Evolutionary conservation across 108 stramenopile species (phyloP).

Genomic region (Stephanodiscus minutulus): DNA sequence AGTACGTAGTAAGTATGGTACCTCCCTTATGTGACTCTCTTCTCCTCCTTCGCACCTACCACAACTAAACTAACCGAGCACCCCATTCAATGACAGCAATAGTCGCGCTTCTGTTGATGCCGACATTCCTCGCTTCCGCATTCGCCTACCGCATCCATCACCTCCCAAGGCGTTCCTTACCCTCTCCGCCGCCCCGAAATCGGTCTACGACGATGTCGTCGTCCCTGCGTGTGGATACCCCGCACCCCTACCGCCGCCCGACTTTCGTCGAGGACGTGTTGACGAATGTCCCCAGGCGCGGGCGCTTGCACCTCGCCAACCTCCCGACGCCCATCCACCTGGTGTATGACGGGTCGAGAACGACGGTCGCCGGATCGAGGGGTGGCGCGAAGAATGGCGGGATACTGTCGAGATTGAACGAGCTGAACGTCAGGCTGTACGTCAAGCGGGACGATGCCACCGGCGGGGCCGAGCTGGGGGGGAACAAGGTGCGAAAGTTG

Average conservation of each 20-base stretch:
- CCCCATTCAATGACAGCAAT: no score
- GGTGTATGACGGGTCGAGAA: conserved; percentile 3
- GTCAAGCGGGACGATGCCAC: conserved; percentile 90
- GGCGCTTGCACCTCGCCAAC: conserved; percentile 66
- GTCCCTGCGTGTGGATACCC: background rate
- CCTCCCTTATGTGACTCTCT: no score
- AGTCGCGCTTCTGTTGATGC: no score
- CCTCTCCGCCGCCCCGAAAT: no score
- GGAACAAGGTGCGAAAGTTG: conserved; percentile 90
- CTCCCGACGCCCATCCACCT: conserved; percentile 70
- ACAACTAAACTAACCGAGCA: no score
- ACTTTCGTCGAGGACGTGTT: conserved; percentile 44
- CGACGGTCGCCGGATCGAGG: conserved; percentile 8
- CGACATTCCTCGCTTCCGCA: no score
- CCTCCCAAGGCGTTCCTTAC: no score
- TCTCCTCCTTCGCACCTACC: no score
- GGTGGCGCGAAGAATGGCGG: conserved; percentile 1
- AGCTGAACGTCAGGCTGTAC: conserved; percentile 50
- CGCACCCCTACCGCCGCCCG: conserved; percentile 54
- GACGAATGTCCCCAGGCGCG: conserved; percentile 39
- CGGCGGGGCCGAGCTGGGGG: conserved; percentile 81
- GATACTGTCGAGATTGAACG: conserved; percentile 38
- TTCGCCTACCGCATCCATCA: no score
- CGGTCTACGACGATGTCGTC: no score
- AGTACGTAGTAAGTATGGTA: no score